phyloP scores from a whole-genome alignment of 2,329 filamentous ascomycete genomes.

The Bipolaris oryzae region DNA sequence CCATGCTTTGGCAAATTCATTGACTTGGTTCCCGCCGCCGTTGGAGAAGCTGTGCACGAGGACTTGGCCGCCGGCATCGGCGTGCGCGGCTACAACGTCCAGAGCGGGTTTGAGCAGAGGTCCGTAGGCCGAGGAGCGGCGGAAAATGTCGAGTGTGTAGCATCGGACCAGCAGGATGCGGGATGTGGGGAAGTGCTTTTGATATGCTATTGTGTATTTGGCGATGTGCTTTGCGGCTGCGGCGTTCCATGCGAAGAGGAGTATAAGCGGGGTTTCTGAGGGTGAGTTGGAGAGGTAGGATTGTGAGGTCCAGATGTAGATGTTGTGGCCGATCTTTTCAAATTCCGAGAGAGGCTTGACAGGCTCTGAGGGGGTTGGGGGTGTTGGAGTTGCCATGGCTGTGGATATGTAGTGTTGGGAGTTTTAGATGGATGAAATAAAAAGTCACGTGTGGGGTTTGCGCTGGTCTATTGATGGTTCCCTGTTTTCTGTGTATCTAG shows the following conservation, averaged over 20 bases:
- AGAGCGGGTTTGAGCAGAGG: conserved; percentile 34
- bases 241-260: conserved; percentile 46
- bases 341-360: conserved; percentile 40
- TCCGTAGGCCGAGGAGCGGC: conserved; percentile 20
- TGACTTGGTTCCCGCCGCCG: conserved; percentile 44
- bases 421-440: not conserved
- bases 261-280: conserved; percentile 31
- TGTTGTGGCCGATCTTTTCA: conserved; percentile 43
- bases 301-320: conserved; percentile 38
- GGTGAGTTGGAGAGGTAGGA: conserved; percentile 16
- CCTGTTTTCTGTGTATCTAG: not conserved
- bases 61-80: conserved; percentile 29
- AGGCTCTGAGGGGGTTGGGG: not conserved
- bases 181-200: conserved; percentile 38
- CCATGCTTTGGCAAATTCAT: conserved; percentile 44
- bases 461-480: not conserved
- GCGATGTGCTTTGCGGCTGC: conserved; percentile 46
- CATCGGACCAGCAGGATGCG: conserved; percentile 41
- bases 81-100: conserved; percentile 32
- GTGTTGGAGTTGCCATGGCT: conserved; percentile 18
- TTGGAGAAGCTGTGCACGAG: conserved; percentile 47
- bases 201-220: conserved; percentile 45
- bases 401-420: not conserved
- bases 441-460: not conserved
- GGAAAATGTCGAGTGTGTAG: conserved; percentile 41